Conservation (phyloP, 768 basidiomycete species). For the Hypsizygus marmoreus region DNA sequence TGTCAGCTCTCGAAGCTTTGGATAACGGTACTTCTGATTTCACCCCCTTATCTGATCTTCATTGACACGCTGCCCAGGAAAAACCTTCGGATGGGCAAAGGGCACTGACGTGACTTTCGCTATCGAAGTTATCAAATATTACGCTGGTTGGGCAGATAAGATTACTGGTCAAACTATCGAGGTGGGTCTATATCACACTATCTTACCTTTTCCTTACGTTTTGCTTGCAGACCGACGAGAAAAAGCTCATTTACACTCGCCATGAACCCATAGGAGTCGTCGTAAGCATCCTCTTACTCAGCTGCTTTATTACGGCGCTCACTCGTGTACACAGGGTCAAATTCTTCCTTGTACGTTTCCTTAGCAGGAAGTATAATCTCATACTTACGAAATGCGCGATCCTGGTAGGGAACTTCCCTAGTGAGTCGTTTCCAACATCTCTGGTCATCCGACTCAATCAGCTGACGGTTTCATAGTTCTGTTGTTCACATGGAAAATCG, state of each 20-base stretch:
- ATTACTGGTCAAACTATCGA: slow-evolving; percentile 52
- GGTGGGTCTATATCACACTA: slow-evolving; percentile 14
- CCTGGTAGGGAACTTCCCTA: slow-evolving; percentile 67
- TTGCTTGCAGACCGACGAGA: slow-evolving; percentile 35
- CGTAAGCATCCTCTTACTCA: slow-evolving; percentile 17
- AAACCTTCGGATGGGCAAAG: slow-evolving; percentile 28
- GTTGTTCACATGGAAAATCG: slow-evolving; percentile 79
- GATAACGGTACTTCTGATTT: slow-evolving; percentile 38
- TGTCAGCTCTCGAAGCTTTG: slow-evolving; percentile 53
- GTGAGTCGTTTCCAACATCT: slow-evolving; percentile 23
- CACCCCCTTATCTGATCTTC: background rate
- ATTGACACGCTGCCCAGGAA: slow-evolving; percentile 21
- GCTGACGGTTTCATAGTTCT: slow-evolving; percentile 34
- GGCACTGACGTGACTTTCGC: slow-evolving; percentile 25
- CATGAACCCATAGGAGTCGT: slow-evolving; percentile 62
- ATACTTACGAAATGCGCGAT: background rate
- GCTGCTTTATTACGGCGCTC: background rate
- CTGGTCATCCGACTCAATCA: background rate
- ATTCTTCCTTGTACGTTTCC: slow-evolving; percentile 28
- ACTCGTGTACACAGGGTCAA: slow-evolving; percentile 21
- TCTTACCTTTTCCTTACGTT: too few relatives aligned
- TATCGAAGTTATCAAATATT: slow-evolving; percentile 48
- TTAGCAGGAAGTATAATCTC: slow-evolving; percentile 23
- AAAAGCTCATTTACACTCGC: slow-evolving; percentile 59
- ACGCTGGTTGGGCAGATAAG: slow-evolving; percentile 66